Conservation (phyloP, 2,329 filamentous ascomycete species). For the Ophiocordyceps camponoti-rufipedis region DNA sequence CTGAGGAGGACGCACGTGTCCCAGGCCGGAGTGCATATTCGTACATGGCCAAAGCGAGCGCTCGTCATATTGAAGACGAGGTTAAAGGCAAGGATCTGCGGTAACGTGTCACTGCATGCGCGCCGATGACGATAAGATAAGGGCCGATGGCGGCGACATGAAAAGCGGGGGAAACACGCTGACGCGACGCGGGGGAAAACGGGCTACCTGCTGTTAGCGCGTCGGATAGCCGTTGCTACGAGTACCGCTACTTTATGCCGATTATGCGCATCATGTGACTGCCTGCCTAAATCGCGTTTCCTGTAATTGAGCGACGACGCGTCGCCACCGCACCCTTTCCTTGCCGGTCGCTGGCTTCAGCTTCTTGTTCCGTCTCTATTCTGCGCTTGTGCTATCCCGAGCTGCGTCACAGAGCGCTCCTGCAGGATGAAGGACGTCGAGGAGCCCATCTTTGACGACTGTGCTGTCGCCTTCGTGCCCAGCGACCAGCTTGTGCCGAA, state of each 20-base stretch:
- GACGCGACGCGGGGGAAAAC: no score
- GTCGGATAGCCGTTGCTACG: neutral
- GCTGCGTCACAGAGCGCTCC: neutral
- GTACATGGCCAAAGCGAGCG: neutral
- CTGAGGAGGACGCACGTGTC: neutral
- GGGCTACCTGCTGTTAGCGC: neutral
- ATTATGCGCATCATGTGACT: conserved; percentile 12
- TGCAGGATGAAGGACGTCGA: conserved; percentile 12
- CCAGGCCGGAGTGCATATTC: neutral
- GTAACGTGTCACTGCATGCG: neutral
- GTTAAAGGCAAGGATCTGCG: neutral
- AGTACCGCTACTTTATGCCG: neutral
- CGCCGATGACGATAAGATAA: neutral
- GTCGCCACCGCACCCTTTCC: no score
- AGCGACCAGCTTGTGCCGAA: conserved; percentile 21
- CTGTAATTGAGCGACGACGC: neutral
- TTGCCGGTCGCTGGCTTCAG: neutral
- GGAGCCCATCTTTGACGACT: conserved; percentile 21
- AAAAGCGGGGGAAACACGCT: no score
- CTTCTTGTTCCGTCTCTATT: neutral
- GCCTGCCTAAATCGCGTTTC: conserved; percentile 18
- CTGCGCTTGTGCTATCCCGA: neutral
- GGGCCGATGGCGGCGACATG: no score
- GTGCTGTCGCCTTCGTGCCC: conserved; percentile 26
- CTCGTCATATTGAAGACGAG: neutral